A percentile compares a stretch with the other conserved stretches of the same genome.
phyloP scores from a whole-genome alignment of 2,329 filamentous ascomycete genomes.

The Berkeleyomyces rouxiae region DNA sequence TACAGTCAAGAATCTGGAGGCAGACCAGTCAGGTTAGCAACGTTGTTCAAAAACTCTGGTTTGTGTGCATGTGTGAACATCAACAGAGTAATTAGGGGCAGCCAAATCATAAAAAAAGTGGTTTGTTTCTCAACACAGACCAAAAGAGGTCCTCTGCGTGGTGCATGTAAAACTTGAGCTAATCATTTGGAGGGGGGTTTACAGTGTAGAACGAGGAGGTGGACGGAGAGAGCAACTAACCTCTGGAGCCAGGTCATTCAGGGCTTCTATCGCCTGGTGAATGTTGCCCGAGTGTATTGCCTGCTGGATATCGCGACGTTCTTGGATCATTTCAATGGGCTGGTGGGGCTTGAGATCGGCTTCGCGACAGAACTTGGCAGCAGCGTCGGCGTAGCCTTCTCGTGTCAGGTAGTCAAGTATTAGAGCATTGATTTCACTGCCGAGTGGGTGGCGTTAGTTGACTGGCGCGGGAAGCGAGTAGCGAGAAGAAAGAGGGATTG shows the following conservation, averaged over 20 bases:
- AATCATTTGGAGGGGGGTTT: constrained; percentile 57
- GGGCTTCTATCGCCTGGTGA: constrained; percentile 63
- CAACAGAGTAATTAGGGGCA: background rate
- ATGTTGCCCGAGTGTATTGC: constrained; percentile 77
- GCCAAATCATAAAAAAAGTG: constrained; percentile 32
- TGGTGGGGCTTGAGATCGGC: constrained; percentile 68
- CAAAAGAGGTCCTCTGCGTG: constrained; percentile 72
- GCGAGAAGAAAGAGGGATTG: background rate
- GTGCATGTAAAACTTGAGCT: constrained; percentile 94
- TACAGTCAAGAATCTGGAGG: constrained; percentile 67
- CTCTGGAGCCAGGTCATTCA: constrained; percentile 83
- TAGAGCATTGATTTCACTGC: constrained; percentile 83
- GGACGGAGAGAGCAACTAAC: constrained; percentile 38
- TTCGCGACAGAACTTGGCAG: constrained; percentile 83
- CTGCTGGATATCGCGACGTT: constrained; percentile 67
- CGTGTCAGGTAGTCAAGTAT: constrained; percentile 95
- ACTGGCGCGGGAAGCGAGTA: background rate
- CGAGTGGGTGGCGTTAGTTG: background rate
- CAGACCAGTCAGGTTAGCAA: constrained; percentile 6
- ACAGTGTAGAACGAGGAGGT: constrained; percentile 3
- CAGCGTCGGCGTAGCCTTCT: constrained; percentile 85
- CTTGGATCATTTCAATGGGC: constrained; percentile 54
- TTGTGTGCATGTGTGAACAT: background rate
- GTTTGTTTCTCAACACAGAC: constrained; percentile 79
- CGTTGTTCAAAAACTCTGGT: background rate